Evolutionary conservation across 352 stramenopile genomes (phyloP).

Genomic region (Phytophthora fragariae): DNA sequence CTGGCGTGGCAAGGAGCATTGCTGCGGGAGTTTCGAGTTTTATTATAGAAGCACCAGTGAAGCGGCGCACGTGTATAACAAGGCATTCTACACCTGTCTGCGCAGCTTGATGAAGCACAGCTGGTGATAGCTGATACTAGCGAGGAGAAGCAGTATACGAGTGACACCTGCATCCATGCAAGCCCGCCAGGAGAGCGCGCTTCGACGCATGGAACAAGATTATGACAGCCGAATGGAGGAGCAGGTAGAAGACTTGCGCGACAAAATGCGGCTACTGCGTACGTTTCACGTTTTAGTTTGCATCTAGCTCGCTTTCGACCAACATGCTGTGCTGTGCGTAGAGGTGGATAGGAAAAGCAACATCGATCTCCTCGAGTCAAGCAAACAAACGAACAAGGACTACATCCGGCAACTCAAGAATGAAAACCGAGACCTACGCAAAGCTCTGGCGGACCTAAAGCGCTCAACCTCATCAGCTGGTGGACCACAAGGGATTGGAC

Average conservation of each 20-base stretch:
- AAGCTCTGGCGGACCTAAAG: slow-evolving; percentile 86
- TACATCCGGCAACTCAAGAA: slow-evolving; percentile 88
- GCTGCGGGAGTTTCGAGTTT: slow-evolving; percentile 30
- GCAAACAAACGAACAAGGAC: slow-evolving; percentile 92
- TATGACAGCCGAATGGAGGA: slow-evolving; percentile 87
- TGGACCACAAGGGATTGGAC: slow-evolving; percentile 14
- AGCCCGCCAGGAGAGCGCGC: slow-evolving; percentile 69
- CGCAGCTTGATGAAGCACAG: slow-evolving; percentile 25
- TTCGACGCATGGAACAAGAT: slow-evolving; percentile 83
- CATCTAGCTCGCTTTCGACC: neutral
- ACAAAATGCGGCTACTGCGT: slow-evolving; percentile 89
- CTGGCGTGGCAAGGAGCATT: slow-evolving; percentile 1
- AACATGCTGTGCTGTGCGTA: slow-evolving; percentile 29
- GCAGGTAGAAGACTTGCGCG: slow-evolving; percentile 81
- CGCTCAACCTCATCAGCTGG: slow-evolving; percentile 39
- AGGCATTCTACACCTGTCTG: slow-evolving; percentile 13
- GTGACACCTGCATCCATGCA: slow-evolving; percentile 18
- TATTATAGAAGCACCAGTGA: slow-evolving; percentile 35
- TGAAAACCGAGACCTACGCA: slow-evolving; percentile 91
- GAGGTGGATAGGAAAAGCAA: slow-evolving; percentile 90
- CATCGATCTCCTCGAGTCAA: slow-evolving; percentile 84
- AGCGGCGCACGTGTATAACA: slow-evolving; percentile 12
- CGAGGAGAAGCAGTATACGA: slow-evolving; percentile 1
- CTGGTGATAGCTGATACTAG: slow-evolving; percentile 3
- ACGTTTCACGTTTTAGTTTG: slow-evolving; percentile 26